Conservation (phyloP, 768 basidiomycete genomes). For the Arthromyces matolae region DNA sequence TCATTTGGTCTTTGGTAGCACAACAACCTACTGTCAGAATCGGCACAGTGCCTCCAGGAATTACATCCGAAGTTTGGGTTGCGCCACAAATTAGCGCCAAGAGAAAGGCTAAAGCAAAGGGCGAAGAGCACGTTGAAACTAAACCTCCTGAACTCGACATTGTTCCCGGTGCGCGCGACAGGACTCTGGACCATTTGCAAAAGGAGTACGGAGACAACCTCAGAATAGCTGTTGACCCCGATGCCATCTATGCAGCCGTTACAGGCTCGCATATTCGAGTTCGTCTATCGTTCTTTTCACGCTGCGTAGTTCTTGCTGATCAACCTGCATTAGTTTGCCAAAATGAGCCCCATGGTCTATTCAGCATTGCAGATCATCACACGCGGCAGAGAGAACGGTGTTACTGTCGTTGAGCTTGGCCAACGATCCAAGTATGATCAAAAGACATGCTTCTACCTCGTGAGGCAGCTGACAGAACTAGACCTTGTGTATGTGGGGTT, state of each 20-base stretch:
- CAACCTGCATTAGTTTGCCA: constrained; percentile 52
- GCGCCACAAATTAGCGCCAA: constrained; percentile 71
- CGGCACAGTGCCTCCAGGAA: constrained; percentile 61
- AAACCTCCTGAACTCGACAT: constrained; percentile 45
- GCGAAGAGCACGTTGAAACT: constrained; percentile 42
- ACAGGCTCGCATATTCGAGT: constrained; percentile 86
- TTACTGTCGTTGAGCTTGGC: constrained; percentile 75
- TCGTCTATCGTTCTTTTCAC: constrained; percentile 22
- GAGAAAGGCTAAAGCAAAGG: constrained; percentile 59
- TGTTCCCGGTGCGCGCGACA: constrained; percentile 52
- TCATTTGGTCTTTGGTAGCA: constrained; percentile 78
- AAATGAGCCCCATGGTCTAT: constrained; percentile 83
- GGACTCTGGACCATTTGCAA: constrained; percentile 53
- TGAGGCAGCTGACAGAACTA: constrained; percentile 70
- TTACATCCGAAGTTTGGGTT: constrained; percentile 67
- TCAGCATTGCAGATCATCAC: constrained; percentile 80
- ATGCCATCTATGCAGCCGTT: constrained; percentile 72
- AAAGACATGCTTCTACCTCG: constrained; percentile 86
- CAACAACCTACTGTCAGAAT: constrained; percentile 72
- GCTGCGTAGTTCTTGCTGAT: not conserved
- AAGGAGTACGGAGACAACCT: constrained; percentile 57
- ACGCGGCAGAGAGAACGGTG: constrained; percentile 72
- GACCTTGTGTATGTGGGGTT: constrained; percentile 58
- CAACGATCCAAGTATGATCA: constrained; percentile 80
- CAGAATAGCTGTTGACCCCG: constrained; percentile 71